phyloP scores from a whole-genome alignment of 1,139 yeast species.

The Scheffersomyces lignicola region DNA sequence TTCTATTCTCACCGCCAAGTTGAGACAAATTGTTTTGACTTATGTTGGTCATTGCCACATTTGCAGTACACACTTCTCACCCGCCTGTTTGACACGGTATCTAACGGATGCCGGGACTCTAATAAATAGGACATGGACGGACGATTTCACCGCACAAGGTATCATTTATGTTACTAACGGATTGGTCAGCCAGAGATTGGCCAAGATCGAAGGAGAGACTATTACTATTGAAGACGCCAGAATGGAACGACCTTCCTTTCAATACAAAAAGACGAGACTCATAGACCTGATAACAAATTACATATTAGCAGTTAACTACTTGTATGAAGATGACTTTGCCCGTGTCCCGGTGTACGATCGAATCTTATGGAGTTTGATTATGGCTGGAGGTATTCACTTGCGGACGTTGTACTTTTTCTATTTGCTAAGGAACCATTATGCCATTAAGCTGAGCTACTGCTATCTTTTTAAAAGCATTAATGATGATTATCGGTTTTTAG shows the following conservation, averaged over 20 bases:
- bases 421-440: constrained; percentile 25
- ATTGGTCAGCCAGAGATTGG: constrained; percentile 18
- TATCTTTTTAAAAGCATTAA: constrained; percentile 16
- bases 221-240: constrained; percentile 12
- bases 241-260: no score
- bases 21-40: not conserved
- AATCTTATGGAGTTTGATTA: constrained; percentile 37
- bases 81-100: not conserved
- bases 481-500: constrained; percentile 16
- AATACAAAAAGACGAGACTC: constrained; percentile 14
- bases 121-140: no score
- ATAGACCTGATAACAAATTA: constrained; percentile 34
- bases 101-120: not conserved
- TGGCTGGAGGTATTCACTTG: constrained; percentile 46
- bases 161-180: constrained; percentile 20
- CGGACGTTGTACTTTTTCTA: constrained; percentile 43
- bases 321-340: constrained; percentile 35
- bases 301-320: constrained; percentile 13
- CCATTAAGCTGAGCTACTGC: constrained; percentile 16
- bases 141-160: no score
- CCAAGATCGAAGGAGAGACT: constrained; percentile 10
- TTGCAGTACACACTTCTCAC: not conserved
- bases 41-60: constrained; percentile 1
- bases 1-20: not conserved
- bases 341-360: constrained; percentile 30